Percentiles rank a stretch among this genome's conserved stretches.
Conservation (phyloP, 495 filamentous ascomycete genomes). For the Talaromyces ruber region DNA sequence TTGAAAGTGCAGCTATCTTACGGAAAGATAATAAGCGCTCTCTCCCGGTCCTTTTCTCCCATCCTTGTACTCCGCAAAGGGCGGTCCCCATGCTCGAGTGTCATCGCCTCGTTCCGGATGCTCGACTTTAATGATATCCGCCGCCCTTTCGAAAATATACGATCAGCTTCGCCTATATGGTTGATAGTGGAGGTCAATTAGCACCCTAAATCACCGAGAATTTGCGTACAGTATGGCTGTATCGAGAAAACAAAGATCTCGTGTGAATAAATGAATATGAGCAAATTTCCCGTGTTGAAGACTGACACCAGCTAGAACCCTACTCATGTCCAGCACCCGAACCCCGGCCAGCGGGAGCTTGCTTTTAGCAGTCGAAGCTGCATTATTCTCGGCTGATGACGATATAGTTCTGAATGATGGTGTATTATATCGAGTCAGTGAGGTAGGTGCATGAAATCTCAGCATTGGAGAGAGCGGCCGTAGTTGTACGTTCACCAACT, state of each 20-base stretch:
- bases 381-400: not conserved
- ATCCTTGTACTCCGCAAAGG: constrained; percentile 70
- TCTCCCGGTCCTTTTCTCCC: constrained; percentile 70
- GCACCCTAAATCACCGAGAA: constrained; percentile 92
- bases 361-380: not conserved
- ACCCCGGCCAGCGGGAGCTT: constrained; percentile 15
- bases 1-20: constrained; percentile 27
- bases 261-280: not conserved
- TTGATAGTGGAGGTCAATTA: constrained; percentile 13
- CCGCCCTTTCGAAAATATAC: constrained; percentile 54
- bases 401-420: not conserved
- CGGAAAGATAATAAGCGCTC: constrained; percentile 87
- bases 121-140: constrained; percentile 95
- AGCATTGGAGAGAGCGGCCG: not conserved
- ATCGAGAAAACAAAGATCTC: constrained; percentile 2
- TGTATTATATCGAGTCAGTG: not conserved
- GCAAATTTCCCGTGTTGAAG: not conserved
- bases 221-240: constrained; percentile 96
- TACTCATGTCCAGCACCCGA: constrained; percentile 15
- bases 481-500: not conserved
- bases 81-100: constrained; percentile 92
- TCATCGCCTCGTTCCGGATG: constrained; percentile 90
- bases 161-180: not conserved
- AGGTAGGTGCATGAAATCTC: not conserved
- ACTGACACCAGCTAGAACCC: constrained; percentile 15